A percentile compares a stretch with the other conserved stretches of the same genome.
Conservation (phyloP, 495 filamentous ascomycete species). For the Aspergillus sclerotioniger region DNA sequence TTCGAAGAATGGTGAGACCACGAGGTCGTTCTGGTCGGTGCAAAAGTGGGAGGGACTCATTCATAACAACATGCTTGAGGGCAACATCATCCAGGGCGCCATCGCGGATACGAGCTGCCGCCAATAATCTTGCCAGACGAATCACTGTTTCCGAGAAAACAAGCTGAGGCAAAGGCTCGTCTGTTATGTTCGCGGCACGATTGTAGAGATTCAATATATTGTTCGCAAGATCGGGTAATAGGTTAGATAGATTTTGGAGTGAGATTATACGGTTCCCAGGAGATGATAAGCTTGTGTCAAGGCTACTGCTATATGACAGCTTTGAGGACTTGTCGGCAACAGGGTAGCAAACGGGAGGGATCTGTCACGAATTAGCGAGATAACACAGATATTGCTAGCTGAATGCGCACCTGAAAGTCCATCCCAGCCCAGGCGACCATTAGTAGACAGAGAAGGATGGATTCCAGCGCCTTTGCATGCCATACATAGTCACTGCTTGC, state of each 20-base stretch:
- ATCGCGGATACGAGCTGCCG: conserved; percentile 64
- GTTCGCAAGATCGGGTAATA: conserved; percentile 74
- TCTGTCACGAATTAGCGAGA: conserved; percentile 34
- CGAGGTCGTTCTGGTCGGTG: conserved; percentile 42
- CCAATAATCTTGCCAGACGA: conserved; percentile 71
- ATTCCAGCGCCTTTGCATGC: conserved; percentile 94
- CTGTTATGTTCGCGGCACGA: conserved; percentile 68
- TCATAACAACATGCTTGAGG: conserved; percentile 65
- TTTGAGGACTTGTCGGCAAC: conserved; percentile 53
- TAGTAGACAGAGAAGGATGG: conserved; percentile 75
- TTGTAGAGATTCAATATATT: conserved; percentile 81
- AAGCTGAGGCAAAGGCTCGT: conserved; percentile 77
- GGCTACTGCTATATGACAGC: conserved; percentile 34
- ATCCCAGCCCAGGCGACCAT: conserved; percentile 82
- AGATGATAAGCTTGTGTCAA: conserved; percentile 43
- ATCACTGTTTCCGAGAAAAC: conserved; percentile 81
- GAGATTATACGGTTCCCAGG: conserved; percentile 53
- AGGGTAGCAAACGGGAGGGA: conserved; percentile 62
- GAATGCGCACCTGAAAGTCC: conserved; percentile 69
- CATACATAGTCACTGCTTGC: conserved; percentile 87
- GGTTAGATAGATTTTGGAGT: conserved; percentile 58
- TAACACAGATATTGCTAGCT: not conserved
- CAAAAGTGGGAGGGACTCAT: conserved; percentile 42
- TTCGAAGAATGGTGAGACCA: conserved; percentile 41
- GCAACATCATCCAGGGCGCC: conserved; percentile 67